These are phyloP conservation scores for Coprinellus micaceus DNA, from an alignment of 768 basidiomycete species.

Conservation along the genomic window DNA sequence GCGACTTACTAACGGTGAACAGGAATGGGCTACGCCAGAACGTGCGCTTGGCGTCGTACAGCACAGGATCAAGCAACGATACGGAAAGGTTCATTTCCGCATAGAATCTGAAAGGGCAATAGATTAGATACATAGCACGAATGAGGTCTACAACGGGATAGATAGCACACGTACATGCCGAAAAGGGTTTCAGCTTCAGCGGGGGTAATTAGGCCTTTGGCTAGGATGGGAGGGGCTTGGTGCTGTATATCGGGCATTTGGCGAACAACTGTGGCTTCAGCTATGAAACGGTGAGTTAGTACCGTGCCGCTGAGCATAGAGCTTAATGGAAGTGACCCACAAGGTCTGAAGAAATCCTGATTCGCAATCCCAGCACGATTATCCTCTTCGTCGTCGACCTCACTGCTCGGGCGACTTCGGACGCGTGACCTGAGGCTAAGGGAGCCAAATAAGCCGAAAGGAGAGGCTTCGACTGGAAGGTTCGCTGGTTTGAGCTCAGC, in stretches of 20 bases:
- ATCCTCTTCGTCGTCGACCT: constrained; percentile 42
- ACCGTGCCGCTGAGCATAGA: neutral
- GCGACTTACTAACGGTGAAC: constrained; percentile 79
- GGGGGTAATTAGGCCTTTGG: constrained; percentile 57
- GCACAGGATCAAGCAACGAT: constrained; percentile 72
- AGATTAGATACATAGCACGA: constrained; percentile 2
- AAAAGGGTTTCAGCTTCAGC: constrained; percentile 71
- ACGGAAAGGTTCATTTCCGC: constrained; percentile 76
- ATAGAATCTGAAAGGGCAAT: constrained; percentile 52
- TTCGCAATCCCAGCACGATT: constrained; percentile 63
- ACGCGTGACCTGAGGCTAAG: constrained; percentile 46
- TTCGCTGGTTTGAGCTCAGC: constrained; percentile 50
- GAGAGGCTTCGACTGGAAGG: constrained; percentile 58
- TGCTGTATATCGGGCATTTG: constrained; percentile 44
- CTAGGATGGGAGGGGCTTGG: constrained; percentile 62
- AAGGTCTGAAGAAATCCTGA: constrained; percentile 62
- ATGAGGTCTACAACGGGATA: too few species aligned
- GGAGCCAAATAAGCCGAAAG: constrained; percentile 75
- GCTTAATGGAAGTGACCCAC: constrained; percentile 34
- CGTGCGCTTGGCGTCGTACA: constrained; percentile 81
- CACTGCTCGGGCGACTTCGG: constrained; percentile 32
- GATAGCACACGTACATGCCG: constrained; percentile 47
- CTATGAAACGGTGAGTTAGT: constrained; percentile 4
- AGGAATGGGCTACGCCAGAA: constrained; percentile 85
- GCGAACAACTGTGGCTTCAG: constrained; percentile 36